Percentiles rank a stretch among this genome's conserved stretches.
Evolutionary conservation across 345 rosid species (phyloP).

Genomic region (Acer yangbiense): DNA sequence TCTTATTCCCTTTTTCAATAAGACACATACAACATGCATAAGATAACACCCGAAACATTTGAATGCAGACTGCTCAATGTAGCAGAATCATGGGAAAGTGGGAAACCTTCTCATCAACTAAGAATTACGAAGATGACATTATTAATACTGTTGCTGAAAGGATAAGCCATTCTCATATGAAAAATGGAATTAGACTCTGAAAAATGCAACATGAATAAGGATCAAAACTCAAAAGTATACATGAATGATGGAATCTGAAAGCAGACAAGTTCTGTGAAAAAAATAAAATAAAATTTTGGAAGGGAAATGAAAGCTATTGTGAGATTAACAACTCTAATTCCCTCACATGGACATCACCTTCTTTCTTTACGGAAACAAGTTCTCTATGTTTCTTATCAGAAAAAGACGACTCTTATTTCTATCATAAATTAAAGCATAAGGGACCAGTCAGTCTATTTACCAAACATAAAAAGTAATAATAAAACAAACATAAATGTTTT

Average conservation of each 20-base stretch:
- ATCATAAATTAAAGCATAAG: background rate
- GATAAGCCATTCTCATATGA: too few relatives aligned
- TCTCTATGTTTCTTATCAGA: background rate
- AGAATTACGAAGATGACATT: background rate
- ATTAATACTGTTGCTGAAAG: background rate
- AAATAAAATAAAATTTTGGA: too few relatives aligned
- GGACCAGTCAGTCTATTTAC: background rate
- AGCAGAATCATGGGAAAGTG: too few relatives aligned
- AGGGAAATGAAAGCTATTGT: too few relatives aligned
- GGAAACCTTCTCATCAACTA: background rate
- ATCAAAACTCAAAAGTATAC: background rate
- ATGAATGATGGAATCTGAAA: background rate
- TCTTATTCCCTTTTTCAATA: too few relatives aligned
- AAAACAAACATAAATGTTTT: background rate
- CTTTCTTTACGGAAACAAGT: background rate
- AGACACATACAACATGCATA: too few relatives aligned
- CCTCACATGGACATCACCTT: background rate
- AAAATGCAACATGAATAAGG: too few relatives aligned
- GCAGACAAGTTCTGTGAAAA: background rate
- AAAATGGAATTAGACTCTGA: background rate
- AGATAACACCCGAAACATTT: too few relatives aligned
- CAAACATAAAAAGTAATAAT: background rate
- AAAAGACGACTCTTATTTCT: background rate
- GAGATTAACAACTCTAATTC: background rate
- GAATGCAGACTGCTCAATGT: too few relatives aligned